These are phyloP conservation scores for Metschnikowia gruessii DNA, from an alignment of 805 yeast species.

Conservation along the genomic window DNA sequence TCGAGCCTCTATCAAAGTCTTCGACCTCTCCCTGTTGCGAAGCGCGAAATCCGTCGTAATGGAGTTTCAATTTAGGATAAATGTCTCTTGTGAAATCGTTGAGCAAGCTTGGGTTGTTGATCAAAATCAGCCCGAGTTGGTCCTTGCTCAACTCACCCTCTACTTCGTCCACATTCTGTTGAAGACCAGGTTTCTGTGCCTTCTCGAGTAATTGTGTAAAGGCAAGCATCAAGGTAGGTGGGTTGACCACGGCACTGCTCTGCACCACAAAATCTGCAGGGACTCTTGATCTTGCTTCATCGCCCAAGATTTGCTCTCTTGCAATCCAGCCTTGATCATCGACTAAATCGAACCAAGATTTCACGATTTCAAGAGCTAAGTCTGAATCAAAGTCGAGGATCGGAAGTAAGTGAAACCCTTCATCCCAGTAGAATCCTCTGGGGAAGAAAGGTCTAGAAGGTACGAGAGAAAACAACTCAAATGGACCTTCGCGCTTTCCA, in stretches of 20 bases:
- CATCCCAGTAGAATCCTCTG: conserved; percentile 98
- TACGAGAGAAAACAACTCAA: conserved; percentile 72
- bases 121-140: conserved; percentile 48
- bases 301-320: conserved; percentile 89
- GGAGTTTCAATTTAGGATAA: conserved; percentile 73
- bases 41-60: conserved; percentile 79
- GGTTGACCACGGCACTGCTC: conserved; percentile 87
- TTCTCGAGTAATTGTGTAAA: conserved; percentile 54
- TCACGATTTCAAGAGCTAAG: conserved; percentile 70
- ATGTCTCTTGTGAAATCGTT: conserved; percentile 56
- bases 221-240: conserved; percentile 85
- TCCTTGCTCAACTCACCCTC: conserved; percentile 16
- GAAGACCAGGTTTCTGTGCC: not conserved
- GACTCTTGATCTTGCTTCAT: conserved; percentile 84
- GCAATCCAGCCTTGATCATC: conserved; percentile 97
- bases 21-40: conserved; percentile 75
- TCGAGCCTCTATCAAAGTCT: conserved; percentile 59
- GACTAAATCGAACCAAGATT: conserved; percentile 83
- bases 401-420: conserved; percentile 90
- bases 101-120: conserved; percentile 58
- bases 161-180: conserved; percentile 6
- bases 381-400: conserved; percentile 80
- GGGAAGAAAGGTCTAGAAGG: conserved; percentile 96
- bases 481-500: conserved; percentile 72
- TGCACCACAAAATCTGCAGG: conserved; percentile 83